Conservation (phyloP, 306 rosid species). For the Abrus pulchellus region DNA sequence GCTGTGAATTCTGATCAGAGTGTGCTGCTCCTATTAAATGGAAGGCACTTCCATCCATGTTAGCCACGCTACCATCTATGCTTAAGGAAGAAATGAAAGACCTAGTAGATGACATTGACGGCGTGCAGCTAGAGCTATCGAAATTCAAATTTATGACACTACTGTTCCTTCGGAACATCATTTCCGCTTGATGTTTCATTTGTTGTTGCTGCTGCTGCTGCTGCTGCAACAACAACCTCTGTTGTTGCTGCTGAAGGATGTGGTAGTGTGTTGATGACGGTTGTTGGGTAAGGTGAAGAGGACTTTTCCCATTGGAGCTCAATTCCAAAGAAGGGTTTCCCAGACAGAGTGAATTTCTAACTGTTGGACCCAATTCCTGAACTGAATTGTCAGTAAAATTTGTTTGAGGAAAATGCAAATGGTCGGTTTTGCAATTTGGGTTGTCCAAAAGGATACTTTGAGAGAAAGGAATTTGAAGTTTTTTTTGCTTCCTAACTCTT, state of each 20-base stretch:
- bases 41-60: slow-evolving; percentile 73
- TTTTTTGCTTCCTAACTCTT: slow-evolving; percentile 69
- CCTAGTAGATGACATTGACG: slow-evolving; percentile 79
- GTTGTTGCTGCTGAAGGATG: slow-evolving; percentile 71
- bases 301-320: slow-evolving; percentile 66
- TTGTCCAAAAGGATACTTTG: slow-evolving; percentile 66
- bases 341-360: slow-evolving; percentile 51
- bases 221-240: slow-evolving; percentile 62
- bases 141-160: slow-evolving; percentile 79
- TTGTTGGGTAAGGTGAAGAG: slow-evolving; percentile 59
- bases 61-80: slow-evolving; percentile 60
- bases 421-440: slow-evolving; percentile 55
- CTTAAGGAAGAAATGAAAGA: slow-evolving; percentile 89
- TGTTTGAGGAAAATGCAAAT: slow-evolving; percentile 54
- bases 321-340: slow-evolving; percentile 70
- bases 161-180: slow-evolving; percentile 66
- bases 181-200: slow-evolving; percentile 66
- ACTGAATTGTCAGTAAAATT: slow-evolving; percentile 55
- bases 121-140: slow-evolving; percentile 79
- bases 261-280: slow-evolving; percentile 57
- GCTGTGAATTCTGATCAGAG: slow-evolving; percentile 72
- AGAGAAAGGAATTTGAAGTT: slow-evolving; percentile 61
- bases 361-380: slow-evolving; percentile 60
- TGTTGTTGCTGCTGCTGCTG: slow-evolving; percentile 38
- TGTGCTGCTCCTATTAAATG: slow-evolving; percentile 74